phyloP scores from a whole-genome alignment of 345 rosid species.

The Pseudoturritis turrita region DNA sequence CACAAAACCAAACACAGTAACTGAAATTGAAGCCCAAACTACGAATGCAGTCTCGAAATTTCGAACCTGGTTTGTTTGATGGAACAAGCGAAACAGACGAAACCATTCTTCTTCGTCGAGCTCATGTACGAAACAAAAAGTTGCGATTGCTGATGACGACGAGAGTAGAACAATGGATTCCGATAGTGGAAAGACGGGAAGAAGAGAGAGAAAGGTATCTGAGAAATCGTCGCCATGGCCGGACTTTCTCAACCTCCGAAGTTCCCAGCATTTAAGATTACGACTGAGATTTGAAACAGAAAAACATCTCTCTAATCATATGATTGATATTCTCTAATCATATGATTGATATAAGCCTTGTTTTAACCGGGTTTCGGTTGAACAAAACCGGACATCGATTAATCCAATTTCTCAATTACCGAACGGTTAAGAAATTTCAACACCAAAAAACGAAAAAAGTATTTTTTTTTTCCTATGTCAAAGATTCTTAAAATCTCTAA shows the following conservation, averaged over 20 bases:
- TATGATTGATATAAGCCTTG: not conserved
- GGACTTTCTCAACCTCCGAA: not conserved
- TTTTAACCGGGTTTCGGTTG: not conserved
- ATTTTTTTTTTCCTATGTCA: not conserved
- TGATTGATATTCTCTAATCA: not conserved
- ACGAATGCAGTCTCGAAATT: not conserved
- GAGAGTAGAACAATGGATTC: conserved; percentile 22
- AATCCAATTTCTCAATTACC: not conserved
- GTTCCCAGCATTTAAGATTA: conserved; percentile 14
- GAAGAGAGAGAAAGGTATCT: conserved; percentile 23
- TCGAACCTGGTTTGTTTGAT: conserved; percentile 44
- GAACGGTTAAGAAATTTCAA: not conserved
- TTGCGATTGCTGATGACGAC: conserved; percentile 9
- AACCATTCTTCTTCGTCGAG: conserved; percentile 22
- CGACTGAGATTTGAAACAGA: conserved; percentile 3
- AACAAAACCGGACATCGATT: not conserved
- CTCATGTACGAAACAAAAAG: not conserved
- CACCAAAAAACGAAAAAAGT: not conserved
- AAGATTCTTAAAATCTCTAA: conserved; percentile 5
- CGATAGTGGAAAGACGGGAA: conserved; percentile 15
- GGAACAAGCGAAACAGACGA: conserved; percentile 40
- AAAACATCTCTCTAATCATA: not conserved
- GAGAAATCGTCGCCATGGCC: conserved; percentile 51
- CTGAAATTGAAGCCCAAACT: not conserved
- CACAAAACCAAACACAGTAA: not conserved